Evolutionary conservation across 257 asterid genomes (phyloP).

Genomic region (Solanum chiquidenum): DNA sequence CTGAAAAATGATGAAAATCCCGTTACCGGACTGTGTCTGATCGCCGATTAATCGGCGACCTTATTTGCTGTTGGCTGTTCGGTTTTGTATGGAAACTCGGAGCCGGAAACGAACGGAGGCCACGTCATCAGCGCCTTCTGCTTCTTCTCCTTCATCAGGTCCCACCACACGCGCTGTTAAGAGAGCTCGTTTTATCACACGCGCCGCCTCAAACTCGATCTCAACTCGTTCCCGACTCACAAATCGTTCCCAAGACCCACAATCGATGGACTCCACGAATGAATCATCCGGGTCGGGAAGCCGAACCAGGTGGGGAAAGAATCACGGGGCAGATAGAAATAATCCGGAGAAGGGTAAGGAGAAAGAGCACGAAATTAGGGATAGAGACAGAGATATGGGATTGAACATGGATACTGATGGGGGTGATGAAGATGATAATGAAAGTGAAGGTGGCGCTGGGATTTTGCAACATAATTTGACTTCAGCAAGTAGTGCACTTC

Average conservation of each 20-base stretch:
- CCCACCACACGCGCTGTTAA: neutral
- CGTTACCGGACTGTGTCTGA: constrained; percentile 34
- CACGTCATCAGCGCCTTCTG: constrained; percentile 86
- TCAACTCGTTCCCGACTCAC: neutral
- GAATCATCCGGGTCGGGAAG: constrained; percentile 28
- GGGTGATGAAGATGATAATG: constrained; percentile 63
- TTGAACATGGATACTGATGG: constrained; percentile 41
- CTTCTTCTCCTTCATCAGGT: constrained; percentile 5
- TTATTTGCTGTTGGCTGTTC: constrained; percentile 24
- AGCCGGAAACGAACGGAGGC: constrained; percentile 99
- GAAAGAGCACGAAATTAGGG: constrained; percentile 64
- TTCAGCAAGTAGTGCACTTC: constrained; percentile 90
- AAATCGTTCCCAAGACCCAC: neutral
- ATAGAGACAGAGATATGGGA: constrained; percentile 55
- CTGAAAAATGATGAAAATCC: constrained; percentile 23
- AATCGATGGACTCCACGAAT: neutral
- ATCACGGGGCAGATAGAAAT: constrained; percentile 28
- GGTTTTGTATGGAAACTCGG: constrained; percentile 99
- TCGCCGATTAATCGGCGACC: constrained; percentile 99
- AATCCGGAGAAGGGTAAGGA: constrained; percentile 83
- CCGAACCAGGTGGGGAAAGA: constrained; percentile 75
- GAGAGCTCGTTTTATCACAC: neutral
- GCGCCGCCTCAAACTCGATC: neutral
- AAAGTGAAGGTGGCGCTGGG: constrained; percentile 81
- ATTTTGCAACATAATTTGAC: constrained; percentile 74